Conservation (phyloP, 257 asterid species). For the Jaltomata sinuosa region DNA sequence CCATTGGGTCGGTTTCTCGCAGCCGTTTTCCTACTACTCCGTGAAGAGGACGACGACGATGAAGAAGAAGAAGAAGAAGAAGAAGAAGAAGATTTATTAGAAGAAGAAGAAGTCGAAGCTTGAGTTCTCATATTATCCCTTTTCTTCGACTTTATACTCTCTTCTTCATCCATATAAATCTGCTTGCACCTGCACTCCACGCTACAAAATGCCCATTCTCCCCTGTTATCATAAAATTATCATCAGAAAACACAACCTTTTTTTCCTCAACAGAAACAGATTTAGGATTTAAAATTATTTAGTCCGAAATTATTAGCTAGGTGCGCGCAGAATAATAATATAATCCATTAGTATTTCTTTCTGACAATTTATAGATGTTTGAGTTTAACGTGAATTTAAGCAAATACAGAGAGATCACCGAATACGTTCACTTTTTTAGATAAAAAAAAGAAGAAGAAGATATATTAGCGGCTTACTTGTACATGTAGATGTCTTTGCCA, state of each 20-base stretch:
- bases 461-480: constrained; percentile 48
- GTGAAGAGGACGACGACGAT: constrained; percentile 6
- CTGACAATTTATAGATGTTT: neutral
- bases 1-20: constrained; percentile 34
- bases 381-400: neutral
- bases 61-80: constrained; percentile 16
- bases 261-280: neutral
- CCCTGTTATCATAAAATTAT: constrained; percentile 29
- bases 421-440: no score
- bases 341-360: neutral
- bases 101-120: constrained; percentile 8
- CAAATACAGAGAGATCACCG: neutral
- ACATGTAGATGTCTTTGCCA: constrained; percentile 87
- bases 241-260: neutral
- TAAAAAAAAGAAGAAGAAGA: neutral
- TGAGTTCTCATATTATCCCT: constrained; percentile 21
- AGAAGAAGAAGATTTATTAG: constrained; percentile 7
- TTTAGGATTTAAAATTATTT: neutral
- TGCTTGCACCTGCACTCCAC: constrained; percentile 91
- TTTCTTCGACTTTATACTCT: constrained; percentile 22
- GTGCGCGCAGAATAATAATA: no score
- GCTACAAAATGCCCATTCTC: constrained; percentile 82
- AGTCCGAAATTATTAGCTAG: neutral
- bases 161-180: constrained; percentile 85
- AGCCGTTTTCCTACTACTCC: constrained; percentile 21